phyloP scores from a whole-genome alignment of 75 land plant genomes.

The Isoetes taiwanensis region DNA sequence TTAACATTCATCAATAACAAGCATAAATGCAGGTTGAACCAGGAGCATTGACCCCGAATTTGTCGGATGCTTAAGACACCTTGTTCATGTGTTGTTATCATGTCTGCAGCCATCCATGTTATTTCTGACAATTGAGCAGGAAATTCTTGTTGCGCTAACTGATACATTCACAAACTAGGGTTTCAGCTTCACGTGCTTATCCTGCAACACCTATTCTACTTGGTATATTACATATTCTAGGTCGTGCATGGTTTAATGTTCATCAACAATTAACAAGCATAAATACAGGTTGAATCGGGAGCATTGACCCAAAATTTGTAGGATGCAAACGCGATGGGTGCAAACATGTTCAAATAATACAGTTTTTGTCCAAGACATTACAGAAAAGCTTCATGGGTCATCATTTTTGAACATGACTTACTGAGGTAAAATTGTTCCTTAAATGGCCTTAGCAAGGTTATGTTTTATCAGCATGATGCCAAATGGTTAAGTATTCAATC shows the following conservation, averaged over 20 bases:
- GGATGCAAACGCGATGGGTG: constrained; percentile 54
- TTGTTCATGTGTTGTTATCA: too few relatives aligned
- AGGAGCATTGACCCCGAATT: constrained; percentile 67
- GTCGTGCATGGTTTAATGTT: too few relatives aligned
- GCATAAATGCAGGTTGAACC: constrained; percentile 85
- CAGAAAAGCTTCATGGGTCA: constrained; percentile 76
- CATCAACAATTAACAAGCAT: too few relatives aligned
- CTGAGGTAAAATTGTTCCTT: constrained; percentile 69
- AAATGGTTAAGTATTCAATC: neutral
- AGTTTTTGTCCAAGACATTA: constrained; percentile 69
- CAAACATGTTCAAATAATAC: constrained; percentile 58
- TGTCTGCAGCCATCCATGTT: too few relatives aligned
- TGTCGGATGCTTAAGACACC: constrained; percentile 98
- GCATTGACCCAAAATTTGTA: constrained; percentile 79
- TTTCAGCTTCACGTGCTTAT: constrained; percentile 82
- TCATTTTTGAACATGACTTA: constrained; percentile 93
- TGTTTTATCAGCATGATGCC: too few relatives aligned
- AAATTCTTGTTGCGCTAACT: too few relatives aligned
- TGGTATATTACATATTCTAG: too few relatives aligned
- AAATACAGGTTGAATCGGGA: constrained; percentile 80
- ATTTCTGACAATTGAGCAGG: too few relatives aligned
- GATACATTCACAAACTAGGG: too few relatives aligned
- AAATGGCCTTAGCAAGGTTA: too few relatives aligned
- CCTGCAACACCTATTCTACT: constrained; percentile 79
- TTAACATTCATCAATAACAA: too few relatives aligned